A percentile compares a stretch with the other conserved stretches of the same genome.
phyloP scores from a whole-genome alignment of 768 basidiomycete genomes.

The Serendipita sp. region DNA sequence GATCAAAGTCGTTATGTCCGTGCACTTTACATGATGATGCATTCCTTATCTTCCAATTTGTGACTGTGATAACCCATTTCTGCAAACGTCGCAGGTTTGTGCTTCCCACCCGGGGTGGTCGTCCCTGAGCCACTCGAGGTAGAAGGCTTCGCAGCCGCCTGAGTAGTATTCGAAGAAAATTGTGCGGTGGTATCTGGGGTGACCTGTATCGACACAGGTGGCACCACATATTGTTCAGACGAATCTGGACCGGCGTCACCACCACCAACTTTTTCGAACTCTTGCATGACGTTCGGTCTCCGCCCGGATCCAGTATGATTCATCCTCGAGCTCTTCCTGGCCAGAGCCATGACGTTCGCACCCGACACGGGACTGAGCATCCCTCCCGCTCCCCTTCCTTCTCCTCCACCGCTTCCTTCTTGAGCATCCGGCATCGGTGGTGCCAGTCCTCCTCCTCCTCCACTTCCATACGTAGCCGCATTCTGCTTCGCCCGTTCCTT shows the following conservation, averaged over 20 bases:
- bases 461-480: neutral
- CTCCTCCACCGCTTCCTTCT: too few relatives aligned
- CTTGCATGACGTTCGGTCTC: neutral
- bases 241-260: neutral
- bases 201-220: neutral
- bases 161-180: neutral
- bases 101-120: conserved; percentile 13
- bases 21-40: conserved; percentile 59
- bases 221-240: too few relatives aligned
- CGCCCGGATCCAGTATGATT: neutral
- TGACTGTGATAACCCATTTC: conserved; percentile 84
- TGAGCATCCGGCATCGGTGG: neutral
- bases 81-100: conserved; percentile 63
- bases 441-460: neutral
- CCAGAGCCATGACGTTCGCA: neutral
- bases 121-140: neutral
- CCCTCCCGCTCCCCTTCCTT: neutral
- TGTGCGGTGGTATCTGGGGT: neutral
- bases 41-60: conserved; percentile 67
- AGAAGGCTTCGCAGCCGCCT: neutral
- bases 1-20: too few relatives aligned
- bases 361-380: neutral
- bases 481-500: conserved; percentile 12
- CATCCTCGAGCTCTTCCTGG: neutral
- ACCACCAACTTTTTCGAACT: neutral